These are phyloP conservation scores for Trichosporon asahii DNA, from an alignment of 1,284 basidiomycete species.

Conservation along the genomic window DNA sequence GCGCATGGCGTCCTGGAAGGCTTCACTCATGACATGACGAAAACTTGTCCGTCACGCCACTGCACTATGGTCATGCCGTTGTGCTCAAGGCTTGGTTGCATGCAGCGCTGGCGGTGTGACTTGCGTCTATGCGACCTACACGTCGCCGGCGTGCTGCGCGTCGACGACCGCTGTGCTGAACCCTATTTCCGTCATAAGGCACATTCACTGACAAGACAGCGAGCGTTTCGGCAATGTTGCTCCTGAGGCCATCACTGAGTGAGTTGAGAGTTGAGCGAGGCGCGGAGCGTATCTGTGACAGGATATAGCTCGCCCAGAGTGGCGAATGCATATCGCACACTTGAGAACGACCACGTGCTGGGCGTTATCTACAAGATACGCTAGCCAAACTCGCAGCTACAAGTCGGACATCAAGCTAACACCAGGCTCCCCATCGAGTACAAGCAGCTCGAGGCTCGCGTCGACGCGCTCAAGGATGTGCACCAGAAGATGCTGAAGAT, in stretches of 20 bases:
- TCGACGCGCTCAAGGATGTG: constrained; percentile 81
- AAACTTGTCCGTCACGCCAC: neutral
- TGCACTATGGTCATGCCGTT: too few species aligned
- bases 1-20: neutral
- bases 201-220: constrained; percentile 38
- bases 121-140: neutral
- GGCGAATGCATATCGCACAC: neutral
- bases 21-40: neutral
- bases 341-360: neutral
- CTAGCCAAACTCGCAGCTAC: too few species aligned
- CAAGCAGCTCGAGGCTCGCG: constrained; percentile 88
- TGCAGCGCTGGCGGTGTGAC: neutral
- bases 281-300: neutral
- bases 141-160: neutral
- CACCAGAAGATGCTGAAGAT: constrained; percentile 80
- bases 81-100: neutral
- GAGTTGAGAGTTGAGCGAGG: constrained; percentile 43
- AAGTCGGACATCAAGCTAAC: too few species aligned
- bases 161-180: neutral
- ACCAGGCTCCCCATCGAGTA: constrained; percentile 65
- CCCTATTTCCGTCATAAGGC: neutral
- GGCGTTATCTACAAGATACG: neutral
- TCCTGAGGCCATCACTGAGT: constrained; percentile 90
- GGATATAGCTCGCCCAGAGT: neutral
- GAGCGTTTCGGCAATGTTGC: constrained; percentile 86